These are phyloP conservation scores for Nitzschia sp. DNA, from an alignment of 108 stramenopile genomes.

Conservation along the genomic window DNA sequence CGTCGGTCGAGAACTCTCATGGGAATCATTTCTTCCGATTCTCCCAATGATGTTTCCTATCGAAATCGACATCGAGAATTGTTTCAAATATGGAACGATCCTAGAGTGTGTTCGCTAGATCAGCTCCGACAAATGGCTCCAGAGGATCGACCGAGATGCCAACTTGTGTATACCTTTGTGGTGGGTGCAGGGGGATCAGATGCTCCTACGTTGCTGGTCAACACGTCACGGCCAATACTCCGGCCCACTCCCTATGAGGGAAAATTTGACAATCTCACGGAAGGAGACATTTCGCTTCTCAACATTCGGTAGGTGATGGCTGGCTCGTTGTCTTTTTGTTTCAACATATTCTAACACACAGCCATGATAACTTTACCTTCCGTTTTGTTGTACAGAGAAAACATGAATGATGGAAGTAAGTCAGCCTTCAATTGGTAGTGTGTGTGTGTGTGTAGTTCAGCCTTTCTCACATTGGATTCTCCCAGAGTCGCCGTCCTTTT, in stretches of 20 bases:
- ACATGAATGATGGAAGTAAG: slow-evolving; percentile 55
- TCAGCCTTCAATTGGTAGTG: neutral
- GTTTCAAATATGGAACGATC: slow-evolving; percentile 49
- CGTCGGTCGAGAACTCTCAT: slow-evolving; percentile 33
- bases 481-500: slow-evolving; percentile 42
- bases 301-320: slow-evolving; percentile 29
- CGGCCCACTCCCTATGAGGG: slow-evolving; percentile 1
- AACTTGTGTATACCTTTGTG: slow-evolving; percentile 53
- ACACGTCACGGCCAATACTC: slow-evolving; percentile 15
- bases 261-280: slow-evolving; percentile 5
- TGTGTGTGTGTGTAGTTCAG: neutral
- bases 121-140: slow-evolving; percentile 13
- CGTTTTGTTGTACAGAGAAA: slow-evolving; percentile 27
- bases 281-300: slow-evolving; percentile 19
- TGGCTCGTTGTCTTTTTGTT: neutral
- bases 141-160: slow-evolving; percentile 19
- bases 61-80: slow-evolving; percentile 43
- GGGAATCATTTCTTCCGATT: slow-evolving; percentile 45
- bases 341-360: too few species aligned
- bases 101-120: slow-evolving; percentile 41
- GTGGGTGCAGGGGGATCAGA: slow-evolving; percentile 28
- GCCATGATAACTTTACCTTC: neutral
- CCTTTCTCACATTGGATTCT: neutral
- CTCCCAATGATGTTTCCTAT: slow-evolving; percentile 32
- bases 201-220: slow-evolving; percentile 27